Conservation (phyloP, 2,329 filamentous ascomycete species). For the Exophiala lecanii-corni region DNA sequence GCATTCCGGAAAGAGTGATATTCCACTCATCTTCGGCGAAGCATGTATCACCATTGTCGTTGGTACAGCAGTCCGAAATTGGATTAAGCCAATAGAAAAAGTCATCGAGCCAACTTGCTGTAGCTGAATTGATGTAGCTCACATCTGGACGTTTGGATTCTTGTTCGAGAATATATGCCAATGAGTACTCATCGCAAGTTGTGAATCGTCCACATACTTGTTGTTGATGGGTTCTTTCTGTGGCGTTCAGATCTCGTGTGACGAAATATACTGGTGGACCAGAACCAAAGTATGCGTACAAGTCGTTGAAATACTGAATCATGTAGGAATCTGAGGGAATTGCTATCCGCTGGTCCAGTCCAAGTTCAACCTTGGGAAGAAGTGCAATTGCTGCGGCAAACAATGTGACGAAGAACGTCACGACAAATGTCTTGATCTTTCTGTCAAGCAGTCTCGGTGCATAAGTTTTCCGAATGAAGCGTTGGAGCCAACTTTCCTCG, state of each 20-base stretch:
- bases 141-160: conserved; percentile 85
- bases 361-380: conserved; percentile 77
- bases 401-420: conserved; percentile 78
- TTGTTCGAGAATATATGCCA: conserved; percentile 87
- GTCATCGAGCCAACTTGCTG: conserved; percentile 95
- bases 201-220: conserved; percentile 88
- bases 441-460: conserved; percentile 75
- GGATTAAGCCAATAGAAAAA: conserved; percentile 97
- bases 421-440: conserved; percentile 70
- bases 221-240: conserved; percentile 69
- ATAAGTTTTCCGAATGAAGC: conserved; percentile 85
- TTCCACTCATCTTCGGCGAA: conserved; percentile 84
- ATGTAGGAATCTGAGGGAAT: conserved; percentile 92
- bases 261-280: conserved; percentile 97
- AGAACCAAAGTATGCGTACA: conserved; percentile 85
- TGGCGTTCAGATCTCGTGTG: conserved; percentile 73
- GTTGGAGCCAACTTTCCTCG: conserved; percentile 77
- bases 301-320: conserved; percentile 92
- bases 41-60: conserved; percentile 67
- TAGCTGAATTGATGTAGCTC: conserved; percentile 81
- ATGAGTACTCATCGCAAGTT: conserved; percentile 75
- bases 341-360: conserved; percentile 89
- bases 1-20: conserved; percentile 84
- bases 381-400: conserved; percentile 82
- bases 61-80: conserved; percentile 66